Evolutionary conservation across 306 rosid genomes (phyloP), one percentile per base, ranked within the genome.

Genomic region (Begonia masoniana): DNA sequence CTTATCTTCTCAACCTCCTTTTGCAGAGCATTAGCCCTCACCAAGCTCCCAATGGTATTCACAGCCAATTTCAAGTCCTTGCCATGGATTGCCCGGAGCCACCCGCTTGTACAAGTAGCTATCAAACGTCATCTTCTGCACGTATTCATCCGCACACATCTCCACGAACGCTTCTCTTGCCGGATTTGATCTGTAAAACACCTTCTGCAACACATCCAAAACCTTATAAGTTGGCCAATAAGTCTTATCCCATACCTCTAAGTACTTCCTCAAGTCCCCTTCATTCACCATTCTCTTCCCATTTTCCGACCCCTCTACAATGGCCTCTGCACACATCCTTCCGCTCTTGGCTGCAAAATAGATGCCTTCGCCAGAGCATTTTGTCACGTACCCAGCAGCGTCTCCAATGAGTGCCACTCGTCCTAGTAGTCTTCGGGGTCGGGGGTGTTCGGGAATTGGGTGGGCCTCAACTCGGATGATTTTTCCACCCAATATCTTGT

Each of bases 191-290:
- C 99, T 62, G 51, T 92, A 92, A 59, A 92, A 92, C 75, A 92
- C 96, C 78, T 92, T 92, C 86, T 92, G 99, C 76, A 92, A 70
- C 61, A 92, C 74, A 74, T 92, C 99, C 70, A 92, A 61, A 9
- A 92, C 99, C 86, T 86, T 92, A 63, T 92, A 92, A 31, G 96
- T 92, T 0, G 99, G 99, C 99, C 96, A 92, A 56, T 92, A 92
- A 15, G 99, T 77, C 74, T 92, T 87, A 62, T 92, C 96, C 99
- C 99, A 86, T 66, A 83, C 81, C 93, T 86, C 92, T 82, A 92
- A 74, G 64, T 92, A 86, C 61, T 76, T 86, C 81, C 93, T 83
- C 74, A 92, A 66, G 51, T 92, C 96, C 9, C 71, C 78, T 70
- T 92, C 99, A 7, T 92, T 78, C 53, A 92, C 86, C 99, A 92